Percentiles rank a stretch among this genome's conserved stretches.
Evolutionary conservation across 148 eudicot species (phyloP).

Genomic region (Arbutus unedo): DNA sequence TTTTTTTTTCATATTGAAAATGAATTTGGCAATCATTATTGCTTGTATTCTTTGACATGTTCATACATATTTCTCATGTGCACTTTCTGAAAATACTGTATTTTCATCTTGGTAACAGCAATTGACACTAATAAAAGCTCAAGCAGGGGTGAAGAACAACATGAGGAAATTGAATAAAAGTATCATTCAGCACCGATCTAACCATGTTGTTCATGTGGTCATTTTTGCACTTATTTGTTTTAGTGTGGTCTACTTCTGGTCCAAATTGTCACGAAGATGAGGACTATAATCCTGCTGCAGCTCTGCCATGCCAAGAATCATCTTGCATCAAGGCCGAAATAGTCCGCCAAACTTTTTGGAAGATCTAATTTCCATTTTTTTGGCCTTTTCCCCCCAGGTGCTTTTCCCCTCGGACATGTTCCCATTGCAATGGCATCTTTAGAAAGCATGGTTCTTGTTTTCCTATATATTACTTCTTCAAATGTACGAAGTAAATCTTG

Average conservation of each 20-base stretch:
- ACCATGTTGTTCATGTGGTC: slow-evolving; percentile 75
- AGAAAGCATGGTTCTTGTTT: not conserved
- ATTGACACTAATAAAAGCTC: slow-evolving; percentile 83
- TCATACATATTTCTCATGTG: not conserved
- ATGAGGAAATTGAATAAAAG: slow-evolving; percentile 84
- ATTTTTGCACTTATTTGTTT: slow-evolving; percentile 69
- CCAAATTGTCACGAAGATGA: slow-evolving; percentile 63
- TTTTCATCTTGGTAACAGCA: slow-evolving; percentile 48
- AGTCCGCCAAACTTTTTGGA: not conserved
- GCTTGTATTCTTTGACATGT: not conserved
- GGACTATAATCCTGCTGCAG: not conserved
- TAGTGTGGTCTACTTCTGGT: slow-evolving; percentile 62
- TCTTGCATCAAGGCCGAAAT: not conserved
- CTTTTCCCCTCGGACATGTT: no score
- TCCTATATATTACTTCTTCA: not conserved
- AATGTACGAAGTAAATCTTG: not conserved
- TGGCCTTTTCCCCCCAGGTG: not conserved
- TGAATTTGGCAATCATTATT: not conserved
- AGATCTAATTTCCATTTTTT: not conserved
- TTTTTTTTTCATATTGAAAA: not conserved
- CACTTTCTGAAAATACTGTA: slow-evolving; percentile 15
- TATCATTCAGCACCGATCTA: slow-evolving; percentile 69
- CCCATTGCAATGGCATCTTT: no score
- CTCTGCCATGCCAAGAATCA: slow-evolving; percentile 8
- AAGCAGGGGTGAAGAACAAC: slow-evolving; percentile 89